phyloP scores from a whole-genome alignment of 2,329 filamentous ascomycete species.

The Fusarium longipes region DNA sequence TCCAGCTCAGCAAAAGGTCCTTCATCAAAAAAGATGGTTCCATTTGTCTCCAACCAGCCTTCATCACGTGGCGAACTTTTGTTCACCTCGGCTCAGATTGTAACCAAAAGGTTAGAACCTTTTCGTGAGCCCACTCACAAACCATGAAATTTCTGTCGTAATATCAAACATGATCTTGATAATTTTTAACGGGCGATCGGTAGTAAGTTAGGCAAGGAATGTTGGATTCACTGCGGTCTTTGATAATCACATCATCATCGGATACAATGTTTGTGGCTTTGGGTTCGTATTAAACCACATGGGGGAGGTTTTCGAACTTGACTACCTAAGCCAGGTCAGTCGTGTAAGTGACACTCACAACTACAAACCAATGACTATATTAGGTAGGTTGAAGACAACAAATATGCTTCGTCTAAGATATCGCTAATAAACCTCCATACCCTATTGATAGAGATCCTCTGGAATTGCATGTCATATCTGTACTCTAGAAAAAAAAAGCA shows the following conservation, averaged over 20 bases:
- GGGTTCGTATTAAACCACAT: too few relatives aligned
- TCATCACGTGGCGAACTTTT: conserved; percentile 37
- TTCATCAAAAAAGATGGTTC: conserved; percentile 19
- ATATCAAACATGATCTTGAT: not conserved
- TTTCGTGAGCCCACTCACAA: conserved; percentile 30
- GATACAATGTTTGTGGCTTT: not conserved
- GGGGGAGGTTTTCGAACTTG: too few relatives aligned
- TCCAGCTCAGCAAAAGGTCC: conserved; percentile 31
- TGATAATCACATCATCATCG: not conserved
- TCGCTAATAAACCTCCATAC: not conserved
- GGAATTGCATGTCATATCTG: not conserved
- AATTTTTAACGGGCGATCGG: not conserved
- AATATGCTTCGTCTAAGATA: too few relatives aligned
- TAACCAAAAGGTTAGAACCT: conserved; percentile 30
- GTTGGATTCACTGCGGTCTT: not conserved
- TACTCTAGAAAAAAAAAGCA: too few relatives aligned
- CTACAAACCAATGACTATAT: not conserved
- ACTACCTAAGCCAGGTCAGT: not conserved
- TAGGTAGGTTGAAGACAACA: not conserved
- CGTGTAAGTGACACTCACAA: not conserved
- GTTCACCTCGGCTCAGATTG: conserved; percentile 21
- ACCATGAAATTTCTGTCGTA: conserved; percentile 15
- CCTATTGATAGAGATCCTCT: not conserved
- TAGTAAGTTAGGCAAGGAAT: not conserved
- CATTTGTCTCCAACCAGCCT: conserved; percentile 16